Conservation (phyloP, 306 rosid genomes). For the Hippophae rhamnoides region DNA sequence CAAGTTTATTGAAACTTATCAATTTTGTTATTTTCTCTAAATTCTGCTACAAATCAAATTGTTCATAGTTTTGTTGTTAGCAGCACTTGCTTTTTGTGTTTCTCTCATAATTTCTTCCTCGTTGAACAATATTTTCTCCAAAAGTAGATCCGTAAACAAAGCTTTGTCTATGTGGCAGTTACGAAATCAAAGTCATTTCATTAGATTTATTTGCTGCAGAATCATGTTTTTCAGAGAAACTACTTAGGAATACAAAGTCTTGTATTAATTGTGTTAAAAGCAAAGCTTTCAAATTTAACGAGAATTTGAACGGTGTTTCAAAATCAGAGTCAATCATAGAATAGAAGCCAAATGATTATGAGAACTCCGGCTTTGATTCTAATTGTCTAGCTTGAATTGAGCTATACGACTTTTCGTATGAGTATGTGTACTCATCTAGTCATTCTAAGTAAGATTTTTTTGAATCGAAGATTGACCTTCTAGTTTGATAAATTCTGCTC, state of each 20-base stretch:
- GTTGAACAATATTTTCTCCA: neutral
- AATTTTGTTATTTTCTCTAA: no score
- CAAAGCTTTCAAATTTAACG: conserved; percentile 45
- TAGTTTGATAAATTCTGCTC: conserved; percentile 3
- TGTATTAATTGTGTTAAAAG: conserved; percentile 13
- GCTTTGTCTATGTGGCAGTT: conserved; percentile 23
- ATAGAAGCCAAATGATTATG: conserved; percentile 19
- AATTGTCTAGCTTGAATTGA: conserved; percentile 68
- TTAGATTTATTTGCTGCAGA: conserved; percentile 22
- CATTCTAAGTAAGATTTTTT: conserved; percentile 35
- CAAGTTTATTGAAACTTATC: no score
- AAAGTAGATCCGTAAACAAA: conserved; percentile 26
- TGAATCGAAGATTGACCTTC: conserved; percentile 37
- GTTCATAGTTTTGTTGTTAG: no score
- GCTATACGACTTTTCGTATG: conserved; percentile 42
- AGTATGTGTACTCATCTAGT: conserved; percentile 39
- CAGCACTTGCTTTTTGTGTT: no score
- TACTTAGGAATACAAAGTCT: conserved; percentile 15
- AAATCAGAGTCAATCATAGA: conserved; percentile 43
- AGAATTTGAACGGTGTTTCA: conserved; percentile 19
- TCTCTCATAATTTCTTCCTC: no score
- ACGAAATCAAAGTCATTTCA: conserved; percentile 32
- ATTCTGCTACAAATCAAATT: no score
- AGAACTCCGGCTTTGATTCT: conserved; percentile 22
- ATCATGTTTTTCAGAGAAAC: conserved; percentile 23